Percentiles rank a stretch among this genome's conserved stretches.
These are phyloP conservation scores for Dactylellina cionopaga DNA, from an alignment of 2,329 filamentous ascomycete genomes.

Conservation along the genomic window DNA sequence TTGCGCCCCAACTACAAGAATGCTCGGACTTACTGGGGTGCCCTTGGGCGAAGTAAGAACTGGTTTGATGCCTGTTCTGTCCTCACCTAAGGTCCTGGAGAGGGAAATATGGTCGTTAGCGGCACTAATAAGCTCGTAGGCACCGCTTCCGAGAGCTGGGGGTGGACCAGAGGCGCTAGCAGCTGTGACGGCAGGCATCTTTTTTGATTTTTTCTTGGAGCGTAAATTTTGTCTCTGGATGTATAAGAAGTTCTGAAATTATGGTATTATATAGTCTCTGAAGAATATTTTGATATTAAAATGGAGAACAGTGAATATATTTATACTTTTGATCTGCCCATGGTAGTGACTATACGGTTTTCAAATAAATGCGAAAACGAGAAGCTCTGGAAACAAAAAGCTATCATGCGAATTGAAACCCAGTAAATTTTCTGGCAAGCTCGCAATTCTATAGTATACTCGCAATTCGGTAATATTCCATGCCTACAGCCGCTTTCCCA, in stretches of 20 bases:
- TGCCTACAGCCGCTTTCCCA: conserved; percentile 7
- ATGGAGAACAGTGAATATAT: too few relatives aligned
- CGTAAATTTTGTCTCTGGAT: not conserved
- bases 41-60: conserved; percentile 39
- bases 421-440: not conserved
- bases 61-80: too few relatives aligned
- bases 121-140: conserved; percentile 25
- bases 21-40: too few relatives aligned
- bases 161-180: not conserved
- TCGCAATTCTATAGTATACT: not conserved
- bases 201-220: conserved; percentile 9
- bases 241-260: not conserved
- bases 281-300: too few relatives aligned
- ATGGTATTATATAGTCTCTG: too few relatives aligned
- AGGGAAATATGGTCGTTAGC: conserved; percentile 12
- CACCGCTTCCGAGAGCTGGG: conserved; percentile 23
- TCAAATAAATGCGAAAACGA: conserved; percentile 9
- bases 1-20: too few relatives aligned
- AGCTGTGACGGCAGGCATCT: conserved; percentile 26
- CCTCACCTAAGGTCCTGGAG: conserved; percentile 26
- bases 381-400: conserved; percentile 15
- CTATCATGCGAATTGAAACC: too few relatives aligned
- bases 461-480: not conserved
- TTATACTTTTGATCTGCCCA: too few relatives aligned
- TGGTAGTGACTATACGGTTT: too few relatives aligned